phyloP scores from a whole-genome alignment of 176 grass and related monocot species.

The Alloteropsis semialata region DNA sequence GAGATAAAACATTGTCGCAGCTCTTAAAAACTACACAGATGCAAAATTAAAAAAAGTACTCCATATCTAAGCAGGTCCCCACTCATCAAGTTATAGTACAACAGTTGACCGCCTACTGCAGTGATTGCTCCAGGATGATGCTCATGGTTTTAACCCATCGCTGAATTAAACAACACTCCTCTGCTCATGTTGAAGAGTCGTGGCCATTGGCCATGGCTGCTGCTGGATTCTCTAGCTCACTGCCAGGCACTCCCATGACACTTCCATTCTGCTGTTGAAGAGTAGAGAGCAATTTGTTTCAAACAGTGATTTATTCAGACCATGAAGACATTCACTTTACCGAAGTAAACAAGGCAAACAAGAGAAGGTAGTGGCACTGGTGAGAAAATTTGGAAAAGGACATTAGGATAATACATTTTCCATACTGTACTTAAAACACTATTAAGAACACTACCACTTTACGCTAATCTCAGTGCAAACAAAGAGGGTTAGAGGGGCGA shows the following conservation, averaged over 20 bases:
- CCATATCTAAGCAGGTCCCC: conserved; percentile 26
- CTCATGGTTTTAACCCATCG: neutral
- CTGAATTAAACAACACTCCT: neutral
- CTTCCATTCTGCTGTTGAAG: conserved; percentile 38
- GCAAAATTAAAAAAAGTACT: neutral
- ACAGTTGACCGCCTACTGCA: conserved; percentile 23
- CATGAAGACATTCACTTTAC: neutral
- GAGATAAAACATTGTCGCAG: neutral
- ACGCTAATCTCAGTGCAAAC: neutral
- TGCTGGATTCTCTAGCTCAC: conserved; percentile 29
- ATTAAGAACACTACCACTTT: neutral
- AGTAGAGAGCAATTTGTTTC: neutral
- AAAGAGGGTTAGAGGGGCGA: neutral
- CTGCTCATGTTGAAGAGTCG: conserved; percentile 16
- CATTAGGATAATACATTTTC: neutral
- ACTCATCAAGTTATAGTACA: conserved; percentile 53
- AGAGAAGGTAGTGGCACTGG: neutral
- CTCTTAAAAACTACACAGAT: conserved; percentile 26
- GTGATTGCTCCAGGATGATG: conserved; percentile 18
- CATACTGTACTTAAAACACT: neutral
- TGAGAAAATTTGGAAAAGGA: neutral
- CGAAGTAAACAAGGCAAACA: neutral
- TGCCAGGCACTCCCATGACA: neutral
- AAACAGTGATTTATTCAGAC: conserved; percentile 14
- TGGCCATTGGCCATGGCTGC: conserved; percentile 40